Conservation (phyloP, 78 protist species). For the Dictyostelium intermedium region DNA sequence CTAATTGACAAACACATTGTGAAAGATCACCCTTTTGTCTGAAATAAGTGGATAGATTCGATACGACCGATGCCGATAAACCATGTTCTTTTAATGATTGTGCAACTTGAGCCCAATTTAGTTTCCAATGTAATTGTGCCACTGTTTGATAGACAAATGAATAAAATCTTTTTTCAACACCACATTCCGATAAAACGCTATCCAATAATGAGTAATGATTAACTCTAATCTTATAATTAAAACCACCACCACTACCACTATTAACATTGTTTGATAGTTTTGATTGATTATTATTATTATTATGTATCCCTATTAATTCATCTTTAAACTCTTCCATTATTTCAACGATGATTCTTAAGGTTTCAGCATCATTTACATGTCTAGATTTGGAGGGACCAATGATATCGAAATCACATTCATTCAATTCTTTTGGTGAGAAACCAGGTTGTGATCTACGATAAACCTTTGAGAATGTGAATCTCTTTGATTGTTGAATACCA, state of each 20-base stretch:
- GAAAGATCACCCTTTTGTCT: slow-evolving; percentile 23
- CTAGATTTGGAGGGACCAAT: slow-evolving; percentile 54
- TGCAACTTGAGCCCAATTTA: slow-evolving; percentile 24
- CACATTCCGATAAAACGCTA: slow-evolving; percentile 39
- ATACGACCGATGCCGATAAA: background rate
- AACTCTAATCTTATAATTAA: slow-evolving; percentile 13
- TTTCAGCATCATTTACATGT: slow-evolving; percentile 60
- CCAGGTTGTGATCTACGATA: slow-evolving; percentile 46
- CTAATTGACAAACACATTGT: slow-evolving; percentile 8
- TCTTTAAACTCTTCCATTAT: slow-evolving; percentile 60
- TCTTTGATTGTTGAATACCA: slow-evolving; percentile 10
- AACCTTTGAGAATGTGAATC: slow-evolving; percentile 48
- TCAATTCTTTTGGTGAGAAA: slow-evolving; percentile 69
- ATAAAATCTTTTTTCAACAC: slow-evolving; percentile 29
- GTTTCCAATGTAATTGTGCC: slow-evolving; percentile 39
- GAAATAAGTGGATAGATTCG: background rate
- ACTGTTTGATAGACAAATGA: slow-evolving; percentile 2
- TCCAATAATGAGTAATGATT: slow-evolving; percentile 37
- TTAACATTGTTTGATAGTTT: too few species aligned
- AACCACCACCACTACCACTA: background rate
- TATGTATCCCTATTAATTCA: slow-evolving; percentile 1
- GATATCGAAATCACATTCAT: slow-evolving; percentile 81
- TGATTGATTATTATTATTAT: too few species aligned
- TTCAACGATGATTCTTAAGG: slow-evolving; percentile 48
- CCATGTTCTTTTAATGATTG: slow-evolving; percentile 22